These are phyloP conservation scores for Botrytis fragariae DNA, from an alignment of 2,329 filamentous ascomycete species.

Conservation along the genomic window DNA sequence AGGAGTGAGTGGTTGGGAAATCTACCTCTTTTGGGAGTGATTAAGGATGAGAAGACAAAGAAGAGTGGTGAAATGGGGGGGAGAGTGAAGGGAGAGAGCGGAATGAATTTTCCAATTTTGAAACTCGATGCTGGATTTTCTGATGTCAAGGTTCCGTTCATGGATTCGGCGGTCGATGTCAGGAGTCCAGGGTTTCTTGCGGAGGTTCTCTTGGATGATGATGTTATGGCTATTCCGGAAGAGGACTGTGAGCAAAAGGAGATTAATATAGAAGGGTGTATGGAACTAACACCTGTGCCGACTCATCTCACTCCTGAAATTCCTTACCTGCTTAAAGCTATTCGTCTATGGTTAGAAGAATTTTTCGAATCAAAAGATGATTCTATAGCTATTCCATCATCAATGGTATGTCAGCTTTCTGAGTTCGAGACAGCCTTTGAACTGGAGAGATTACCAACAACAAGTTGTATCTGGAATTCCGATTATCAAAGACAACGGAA, in stretches of 20 bases:
- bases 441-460: slow-evolving; percentile 14
- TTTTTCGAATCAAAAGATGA: not conserved
- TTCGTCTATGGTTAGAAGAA: slow-evolving; percentile 9
- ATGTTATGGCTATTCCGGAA: not conserved
- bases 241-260: not conserved
- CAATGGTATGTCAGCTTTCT: not conserved
- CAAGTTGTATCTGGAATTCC: slow-evolving; percentile 25
- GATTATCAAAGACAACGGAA: slow-evolving; percentile 21
- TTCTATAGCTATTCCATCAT: not conserved
- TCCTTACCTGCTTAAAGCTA: slow-evolving; percentile 2
- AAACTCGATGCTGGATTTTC: not conserved
- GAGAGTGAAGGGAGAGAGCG: not conserved
- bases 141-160: slow-evolving; percentile 9
- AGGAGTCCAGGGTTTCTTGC: not conserved
- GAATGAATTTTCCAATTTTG: not conserved
- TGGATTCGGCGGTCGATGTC: not conserved
- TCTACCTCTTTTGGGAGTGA: not conserved
- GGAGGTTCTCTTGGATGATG: slow-evolving; percentile 10
- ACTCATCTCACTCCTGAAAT: not conserved
- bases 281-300: not conserved
- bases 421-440: not conserved
- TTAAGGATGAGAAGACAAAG: not conserved
- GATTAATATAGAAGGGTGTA: not conserved
- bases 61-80: not conserved
- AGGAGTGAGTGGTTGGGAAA: not conserved